These are phyloP conservation scores for Aspergillus japonicus DNA, from an alignment of 2,329 filamentous ascomycete species.

Conservation along the genomic window DNA sequence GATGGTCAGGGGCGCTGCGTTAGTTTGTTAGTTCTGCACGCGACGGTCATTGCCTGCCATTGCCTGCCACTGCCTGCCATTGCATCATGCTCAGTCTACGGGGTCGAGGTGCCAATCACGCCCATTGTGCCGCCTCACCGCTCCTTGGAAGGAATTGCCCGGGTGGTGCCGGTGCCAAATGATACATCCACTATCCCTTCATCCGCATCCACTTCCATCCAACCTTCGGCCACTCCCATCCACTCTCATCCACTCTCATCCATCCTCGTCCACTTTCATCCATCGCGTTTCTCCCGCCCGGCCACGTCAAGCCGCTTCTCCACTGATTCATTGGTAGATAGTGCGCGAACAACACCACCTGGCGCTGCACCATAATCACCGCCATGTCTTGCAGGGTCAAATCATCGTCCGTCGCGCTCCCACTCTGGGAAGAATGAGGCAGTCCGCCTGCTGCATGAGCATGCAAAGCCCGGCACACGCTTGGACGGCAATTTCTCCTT, in stretches of 20 bases:
- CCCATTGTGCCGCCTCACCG: constrained; percentile 18
- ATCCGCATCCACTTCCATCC: background rate
- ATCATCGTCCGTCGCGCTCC: constrained; percentile 16
- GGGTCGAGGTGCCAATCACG: background rate
- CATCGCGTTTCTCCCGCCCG: background rate
- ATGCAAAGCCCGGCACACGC: constrained; percentile 18
- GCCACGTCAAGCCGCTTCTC: constrained; percentile 22
- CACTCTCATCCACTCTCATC: background rate
- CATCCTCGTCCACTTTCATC: background rate
- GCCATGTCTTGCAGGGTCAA: constrained; percentile 22
- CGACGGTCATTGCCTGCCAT: background rate
- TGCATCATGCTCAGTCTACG: background rate
- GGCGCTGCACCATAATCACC: constrained; percentile 21
- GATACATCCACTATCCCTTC: constrained; percentile 9
- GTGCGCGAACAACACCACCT: constrained; percentile 15
- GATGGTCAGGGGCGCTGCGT: background rate
- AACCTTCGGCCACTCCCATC: background rate
- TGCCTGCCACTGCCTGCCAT: background rate
- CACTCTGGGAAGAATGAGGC: constrained; percentile 14
- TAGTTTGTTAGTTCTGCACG: background rate
- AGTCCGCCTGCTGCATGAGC: constrained; percentile 14
- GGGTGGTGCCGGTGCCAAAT: constrained; percentile 13
- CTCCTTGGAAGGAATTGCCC: constrained; percentile 16
- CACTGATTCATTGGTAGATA: constrained; percentile 16
- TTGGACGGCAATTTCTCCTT: constrained; percentile 12